Evolutionary conservation across 441 rosid species (phyloP).

Genomic region (Erodium chrysanthum): DNA sequence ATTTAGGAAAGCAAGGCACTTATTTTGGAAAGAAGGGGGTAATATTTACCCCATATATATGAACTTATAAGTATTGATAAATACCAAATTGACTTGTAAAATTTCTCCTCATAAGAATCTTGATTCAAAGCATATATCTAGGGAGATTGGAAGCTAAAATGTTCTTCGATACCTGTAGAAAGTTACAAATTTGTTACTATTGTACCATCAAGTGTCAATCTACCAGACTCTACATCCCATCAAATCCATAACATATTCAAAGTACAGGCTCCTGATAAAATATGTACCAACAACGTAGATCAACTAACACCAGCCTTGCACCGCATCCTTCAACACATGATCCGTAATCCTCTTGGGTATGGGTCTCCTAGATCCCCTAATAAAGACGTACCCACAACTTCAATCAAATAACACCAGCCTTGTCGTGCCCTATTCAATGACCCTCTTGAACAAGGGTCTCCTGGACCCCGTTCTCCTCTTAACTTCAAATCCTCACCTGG

Average conservation of each 20-base stretch:
- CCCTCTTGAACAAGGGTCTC: not conserved
- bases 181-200: not conserved
- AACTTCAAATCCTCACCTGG: not conserved
- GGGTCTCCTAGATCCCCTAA: not conserved
- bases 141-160: not conserved
- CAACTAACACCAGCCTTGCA: too few species aligned
- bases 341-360: not conserved
- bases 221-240: not conserved
- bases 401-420: not conserved
- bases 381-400: not conserved
- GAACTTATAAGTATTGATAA: not conserved
- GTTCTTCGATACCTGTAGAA: not conserved
- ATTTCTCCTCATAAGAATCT: not conserved
- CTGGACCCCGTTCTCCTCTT: not conserved
- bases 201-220: not conserved
- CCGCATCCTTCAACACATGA: too few species aligned
- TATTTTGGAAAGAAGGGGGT: not conserved
- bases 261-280: too few species aligned
- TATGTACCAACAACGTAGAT: too few species aligned
- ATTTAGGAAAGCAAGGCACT: not conserved
- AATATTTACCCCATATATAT: not conserved
- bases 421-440: not conserved
- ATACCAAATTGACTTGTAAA: not conserved
- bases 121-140: not conserved
- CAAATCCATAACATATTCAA: too few species aligned